A percentile compares a stretch with the other conserved stretches of the same genome.
phyloP scores from a whole-genome alignment of 2,329 filamentous ascomycete genomes.

The Exophiala lecanii-corni region DNA sequence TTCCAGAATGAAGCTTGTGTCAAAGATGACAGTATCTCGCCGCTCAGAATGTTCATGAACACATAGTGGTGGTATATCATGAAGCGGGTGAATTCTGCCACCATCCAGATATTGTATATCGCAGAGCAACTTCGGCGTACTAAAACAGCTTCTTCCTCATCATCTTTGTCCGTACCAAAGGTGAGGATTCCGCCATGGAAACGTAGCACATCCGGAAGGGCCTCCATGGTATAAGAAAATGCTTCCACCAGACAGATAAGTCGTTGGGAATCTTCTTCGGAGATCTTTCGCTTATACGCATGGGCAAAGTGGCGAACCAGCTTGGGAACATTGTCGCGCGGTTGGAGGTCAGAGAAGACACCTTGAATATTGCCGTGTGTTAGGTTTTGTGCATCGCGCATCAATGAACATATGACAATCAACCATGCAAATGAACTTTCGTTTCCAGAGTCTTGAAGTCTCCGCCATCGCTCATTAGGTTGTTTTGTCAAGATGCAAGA shows the following conservation, averaged over 20 bases:
- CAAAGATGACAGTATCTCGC: background rate
- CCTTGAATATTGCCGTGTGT: conserved; percentile 32
- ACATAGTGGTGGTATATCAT: conserved; percentile 26
- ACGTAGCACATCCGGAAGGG: conserved; percentile 28
- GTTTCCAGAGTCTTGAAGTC: conserved; percentile 30
- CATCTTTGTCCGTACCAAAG: background rate
- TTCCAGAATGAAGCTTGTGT: background rate
- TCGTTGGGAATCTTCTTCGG: background rate
- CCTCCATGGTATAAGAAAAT: conserved; percentile 21
- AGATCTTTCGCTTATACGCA: background rate
- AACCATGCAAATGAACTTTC: conserved; percentile 36
- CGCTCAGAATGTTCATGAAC: background rate
- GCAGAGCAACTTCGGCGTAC: conserved; percentile 20
- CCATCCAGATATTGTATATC: conserved; percentile 32
- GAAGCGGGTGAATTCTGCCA: conserved; percentile 32
- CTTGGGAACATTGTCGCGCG: background rate
- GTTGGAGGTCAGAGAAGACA: conserved; percentile 14
- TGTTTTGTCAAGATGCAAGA: conserved; percentile 31
- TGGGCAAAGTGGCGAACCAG: background rate
- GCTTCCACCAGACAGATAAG: background rate
- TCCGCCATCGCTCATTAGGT: conserved; percentile 32
- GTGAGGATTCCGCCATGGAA: conserved; percentile 31
- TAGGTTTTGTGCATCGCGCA: conserved; percentile 19
- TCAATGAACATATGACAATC: conserved; percentile 36
- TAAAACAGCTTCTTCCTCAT: background rate